These are phyloP conservation scores for Lentinus brumalis DNA, from an alignment of 768 basidiomycete genomes.

Conservation along the genomic window DNA sequence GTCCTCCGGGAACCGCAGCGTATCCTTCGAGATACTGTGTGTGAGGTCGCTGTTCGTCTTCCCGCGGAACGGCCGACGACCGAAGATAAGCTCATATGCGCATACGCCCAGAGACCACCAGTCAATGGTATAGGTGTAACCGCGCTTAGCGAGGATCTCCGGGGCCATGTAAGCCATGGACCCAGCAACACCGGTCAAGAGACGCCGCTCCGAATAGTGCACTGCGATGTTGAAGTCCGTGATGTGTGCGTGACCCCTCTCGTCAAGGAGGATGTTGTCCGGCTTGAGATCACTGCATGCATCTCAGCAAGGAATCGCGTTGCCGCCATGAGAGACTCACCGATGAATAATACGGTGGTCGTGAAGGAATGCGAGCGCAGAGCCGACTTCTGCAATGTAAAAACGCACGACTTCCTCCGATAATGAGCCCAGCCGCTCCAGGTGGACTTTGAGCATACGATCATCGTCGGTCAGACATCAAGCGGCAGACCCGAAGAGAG, in stretches of 20 bases:
- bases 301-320: slow-evolving; percentile 17
- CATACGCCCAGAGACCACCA: slow-evolving; percentile 98
- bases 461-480: background rate
- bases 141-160: slow-evolving; percentile 88
- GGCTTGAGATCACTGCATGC: slow-evolving; percentile 86
- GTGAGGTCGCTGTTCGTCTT: slow-evolving; percentile 92
- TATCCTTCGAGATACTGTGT: slow-evolving; percentile 87
- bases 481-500: background rate
- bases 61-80: slow-evolving; percentile 89
- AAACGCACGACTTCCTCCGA: slow-evolving; percentile 81
- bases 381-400: slow-evolving; percentile 87
- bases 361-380: slow-evolving; percentile 88
- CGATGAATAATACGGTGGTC: slow-evolving; percentile 95
- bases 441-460: slow-evolving; percentile 61
- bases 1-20: slow-evolving; percentile 88
- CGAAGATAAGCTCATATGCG: slow-evolving; percentile 90
- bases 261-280: slow-evolving; percentile 96
- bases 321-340: slow-evolving; percentile 47
- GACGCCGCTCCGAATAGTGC: slow-evolving; percentile 85
- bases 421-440: slow-evolving; percentile 77
- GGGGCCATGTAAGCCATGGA: slow-evolving; percentile 99
- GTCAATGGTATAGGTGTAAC: slow-evolving; percentile 92
- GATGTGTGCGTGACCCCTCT: slow-evolving; percentile 92
- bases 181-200: slow-evolving; percentile 89
- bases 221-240: slow-evolving; percentile 99